Evolutionary conservation across 768 basidiomycete genomes (phyloP).

Genomic region (Clitopilus passeckerianus): DNA sequence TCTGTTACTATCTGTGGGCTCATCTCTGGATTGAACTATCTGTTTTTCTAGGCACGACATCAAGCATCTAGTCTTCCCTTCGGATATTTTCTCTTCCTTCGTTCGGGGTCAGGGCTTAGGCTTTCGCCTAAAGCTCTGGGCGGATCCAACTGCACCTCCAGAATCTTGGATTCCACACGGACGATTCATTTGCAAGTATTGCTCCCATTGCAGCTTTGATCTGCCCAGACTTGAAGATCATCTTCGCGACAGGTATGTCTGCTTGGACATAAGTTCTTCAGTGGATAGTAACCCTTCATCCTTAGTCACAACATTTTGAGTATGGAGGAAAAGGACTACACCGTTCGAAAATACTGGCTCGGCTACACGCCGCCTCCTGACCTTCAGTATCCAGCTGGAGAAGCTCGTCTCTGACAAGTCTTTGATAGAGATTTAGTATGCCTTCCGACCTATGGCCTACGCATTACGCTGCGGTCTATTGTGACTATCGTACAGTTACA

Average conservation of each 20-base stretch:
- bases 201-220: neutral
- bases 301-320: too few relatives aligned
- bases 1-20: neutral
- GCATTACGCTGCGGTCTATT: too few relatives aligned
- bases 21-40: neutral
- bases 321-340: neutral
- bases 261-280: too few relatives aligned
- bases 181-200: neutral
- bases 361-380: neutral
- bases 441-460: too few relatives aligned
- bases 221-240: neutral
- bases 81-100: neutral
- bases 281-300: too few relatives aligned
- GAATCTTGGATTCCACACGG: neutral
- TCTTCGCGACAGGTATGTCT: too few relatives aligned
- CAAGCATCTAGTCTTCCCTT: neutral
- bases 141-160: neutral
- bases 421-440: too few relatives aligned
- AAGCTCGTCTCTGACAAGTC: neutral
- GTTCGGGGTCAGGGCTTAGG: neutral
- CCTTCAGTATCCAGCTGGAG: neutral
- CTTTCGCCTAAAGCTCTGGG: neutral
- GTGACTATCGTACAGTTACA: too few relatives aligned
- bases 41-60: neutral
- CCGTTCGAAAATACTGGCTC: neutral